Evolutionary conservation across 164 flowering plant species (phyloP).

Genomic region (Piper longum): DNA sequence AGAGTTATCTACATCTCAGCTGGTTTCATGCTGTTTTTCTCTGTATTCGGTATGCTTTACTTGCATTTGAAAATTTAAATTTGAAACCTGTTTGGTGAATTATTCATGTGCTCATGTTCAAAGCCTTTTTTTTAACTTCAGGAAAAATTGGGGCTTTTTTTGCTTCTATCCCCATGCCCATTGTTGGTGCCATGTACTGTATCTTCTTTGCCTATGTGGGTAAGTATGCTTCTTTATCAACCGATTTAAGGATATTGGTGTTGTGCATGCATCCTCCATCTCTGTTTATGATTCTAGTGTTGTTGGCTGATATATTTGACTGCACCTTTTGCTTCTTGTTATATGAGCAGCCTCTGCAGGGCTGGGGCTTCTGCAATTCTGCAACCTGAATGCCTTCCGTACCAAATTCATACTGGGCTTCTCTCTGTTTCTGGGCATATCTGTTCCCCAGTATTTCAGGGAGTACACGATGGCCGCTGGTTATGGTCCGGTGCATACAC

Average conservation of each 20-base stretch:
- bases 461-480: constrained; percentile 37
- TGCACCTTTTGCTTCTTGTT: background rate
- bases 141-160: constrained; percentile 21
- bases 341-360: constrained; percentile 70
- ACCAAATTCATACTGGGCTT: constrained; percentile 79
- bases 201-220: constrained; percentile 47
- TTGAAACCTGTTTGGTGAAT: too few species aligned
- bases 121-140: background rate
- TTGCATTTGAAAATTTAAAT: background rate
- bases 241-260: background rate
- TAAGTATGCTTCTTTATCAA: constrained; percentile 16
- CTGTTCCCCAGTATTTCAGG: constrained; percentile 84
- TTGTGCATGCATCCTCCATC: background rate
- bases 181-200: constrained; percentile 31
- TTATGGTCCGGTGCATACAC: constrained; percentile 63
- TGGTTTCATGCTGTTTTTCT: constrained; percentile 62
- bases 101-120: background rate
- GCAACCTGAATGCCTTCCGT: constrained; percentile 90
- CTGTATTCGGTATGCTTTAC: constrained; percentile 40
- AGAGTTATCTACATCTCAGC: constrained; percentile 64
- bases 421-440: constrained; percentile 82
- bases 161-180: constrained; percentile 19
- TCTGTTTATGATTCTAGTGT: too few species aligned
- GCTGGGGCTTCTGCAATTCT: constrained; percentile 73
- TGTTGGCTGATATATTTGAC: background rate